A percentile compares a stretch with the other conserved stretches of the same genome.
phyloP scores from a whole-genome alignment of 768 basidiomycete genomes.

The Leccinum olivaceopallidum region DNA sequence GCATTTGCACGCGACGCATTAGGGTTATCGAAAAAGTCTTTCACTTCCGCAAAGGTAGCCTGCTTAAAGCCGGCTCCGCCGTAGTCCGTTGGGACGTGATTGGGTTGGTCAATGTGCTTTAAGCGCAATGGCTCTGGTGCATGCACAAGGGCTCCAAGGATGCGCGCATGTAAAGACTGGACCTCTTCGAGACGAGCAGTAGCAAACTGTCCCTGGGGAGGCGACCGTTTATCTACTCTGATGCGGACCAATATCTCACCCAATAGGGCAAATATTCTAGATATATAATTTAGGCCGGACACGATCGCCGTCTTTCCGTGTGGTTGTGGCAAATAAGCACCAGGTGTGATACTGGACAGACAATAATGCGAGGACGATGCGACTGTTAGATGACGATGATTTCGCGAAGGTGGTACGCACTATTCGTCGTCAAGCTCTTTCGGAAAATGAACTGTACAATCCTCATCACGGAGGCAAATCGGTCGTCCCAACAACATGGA shows the following conservation, averaged over 20 bases:
- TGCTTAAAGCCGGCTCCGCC: conserved; percentile 75
- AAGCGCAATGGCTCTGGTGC: conserved; percentile 75
- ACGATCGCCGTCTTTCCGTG: conserved; percentile 82
- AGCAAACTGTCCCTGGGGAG: conserved; percentile 82
- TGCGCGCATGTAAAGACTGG: conserved; percentile 74
- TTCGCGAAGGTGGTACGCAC: conserved; percentile 46
- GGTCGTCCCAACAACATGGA: conserved; percentile 82
- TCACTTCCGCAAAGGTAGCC: conserved; percentile 84
- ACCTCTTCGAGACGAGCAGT: conserved; percentile 85
- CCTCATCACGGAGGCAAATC: conserved; percentile 85
- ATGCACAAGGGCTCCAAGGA: conserved; percentile 71
- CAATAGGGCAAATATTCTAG: conserved; percentile 81
- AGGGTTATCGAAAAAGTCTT: conserved; percentile 90
- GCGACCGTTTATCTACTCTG: conserved; percentile 83
- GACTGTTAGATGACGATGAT: conserved; percentile 31
- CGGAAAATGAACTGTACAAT: conserved; percentile 87
- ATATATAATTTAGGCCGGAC: conserved; percentile 84
- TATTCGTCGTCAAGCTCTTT: conserved; percentile 90
- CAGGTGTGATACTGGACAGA: conserved; percentile 70
- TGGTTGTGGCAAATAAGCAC: conserved; percentile 84
- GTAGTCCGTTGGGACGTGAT: conserved; percentile 56
- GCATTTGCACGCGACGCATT: conserved; percentile 84
- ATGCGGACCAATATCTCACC: conserved; percentile 88
- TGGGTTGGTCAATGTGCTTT: conserved; percentile 53
- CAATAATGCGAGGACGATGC: conserved; percentile 14